Evolutionary conservation across 495 filamentous ascomycete species (phyloP).

Genomic region (Friedmanniomyces simplex): DNA sequence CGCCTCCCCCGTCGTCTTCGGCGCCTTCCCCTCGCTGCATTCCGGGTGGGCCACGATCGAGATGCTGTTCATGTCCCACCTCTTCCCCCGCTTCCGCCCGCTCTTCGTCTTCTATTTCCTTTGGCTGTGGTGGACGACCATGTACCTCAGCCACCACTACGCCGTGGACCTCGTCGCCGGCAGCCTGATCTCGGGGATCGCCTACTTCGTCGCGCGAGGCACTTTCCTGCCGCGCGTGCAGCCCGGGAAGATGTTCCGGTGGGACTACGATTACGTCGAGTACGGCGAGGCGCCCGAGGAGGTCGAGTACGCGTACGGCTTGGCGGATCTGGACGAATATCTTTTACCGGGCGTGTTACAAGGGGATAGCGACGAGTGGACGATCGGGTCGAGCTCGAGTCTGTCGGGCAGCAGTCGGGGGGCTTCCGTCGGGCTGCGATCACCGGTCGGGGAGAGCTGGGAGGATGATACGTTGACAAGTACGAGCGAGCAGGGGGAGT

Average conservation of each 20-base stretch:
- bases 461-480: conserved; percentile 48
- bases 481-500: conserved; percentile 3
- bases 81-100: conserved; percentile 68
- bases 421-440: conserved; percentile 33
- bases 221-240: conserved; percentile 75
- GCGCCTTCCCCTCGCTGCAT: conserved; percentile 87
- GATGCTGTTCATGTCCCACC: conserved; percentile 82
- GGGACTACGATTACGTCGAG: conserved; percentile 94
- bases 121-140: conserved; percentile 98
- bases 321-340: conserved; percentile 46
- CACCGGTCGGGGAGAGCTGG: conserved; percentile 51
- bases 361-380: conserved; percentile 59
- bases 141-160: conserved; percentile 95
- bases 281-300: conserved; percentile 44
- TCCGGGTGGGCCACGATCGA: conserved; percentile 77
- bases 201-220: conserved; percentile 69
- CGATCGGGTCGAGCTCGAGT: conserved; percentile 61
- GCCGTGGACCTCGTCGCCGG: conserved; percentile 86
- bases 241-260: conserved; percentile 71
- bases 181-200: conserved; percentile 64
- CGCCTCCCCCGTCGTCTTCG: conserved; percentile 83
- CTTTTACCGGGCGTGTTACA: conserved; percentile 23
- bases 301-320: conserved; percentile 42
- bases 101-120: conserved; percentile 70
- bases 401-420: conserved; percentile 39